Evolutionary conservation across 2,329 filamentous ascomycete genomes (phyloP), one percentile per base, ranked within the genome.

Genomic region (Cladosporium sphaerospermum): DNA sequence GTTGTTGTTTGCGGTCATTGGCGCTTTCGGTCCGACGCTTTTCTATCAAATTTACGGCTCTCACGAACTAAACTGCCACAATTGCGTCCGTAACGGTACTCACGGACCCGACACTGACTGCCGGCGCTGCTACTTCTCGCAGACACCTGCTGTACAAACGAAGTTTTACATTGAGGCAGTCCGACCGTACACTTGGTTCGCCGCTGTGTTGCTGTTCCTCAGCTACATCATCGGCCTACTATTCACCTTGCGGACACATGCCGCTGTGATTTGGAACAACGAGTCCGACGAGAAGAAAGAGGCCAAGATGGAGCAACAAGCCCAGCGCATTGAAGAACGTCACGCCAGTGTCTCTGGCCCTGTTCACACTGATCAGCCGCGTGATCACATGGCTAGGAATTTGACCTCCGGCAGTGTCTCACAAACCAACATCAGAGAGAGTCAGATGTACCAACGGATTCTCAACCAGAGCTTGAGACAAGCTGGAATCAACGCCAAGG

Each of bases 41-140:
- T 99, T 99, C 73, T 99, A 97, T 72, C 92, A 99, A 67, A 96
- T 99, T 58, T 97, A 97, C 69, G 95, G 93, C 61, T 96, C 90
- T 45, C 93, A 99, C 67, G 90, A 99, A 73, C 80, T 99, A 49
- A 93, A 89, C 64, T 99, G 93, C 66, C 81, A 76, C 57, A 70
- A 76, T 54, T 85, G 82, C 65, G 62, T 82, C 54, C 81, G 80
- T 53, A 84, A 80, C 56, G 73, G 65, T 37, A 63, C 72, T 4
- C 63, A 65, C n/a, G 71, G 75, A 37, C 45, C 58, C 3, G 70
- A 72, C 41, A 76, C 84, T 55, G 92, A 97, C 67, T 99, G 93
- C 67, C 85, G 88, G 50, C 85, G 91, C 53, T 99, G 93, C 73
- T 97, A 89, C 72, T 99, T 96, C 68, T 88, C 89, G 2, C 93